Evolutionary conservation across 2,329 filamentous ascomycete genomes (phyloP), one percentile per base, ranked within the genome.

Genomic region (Cadophora luteo-olivacea): DNA sequence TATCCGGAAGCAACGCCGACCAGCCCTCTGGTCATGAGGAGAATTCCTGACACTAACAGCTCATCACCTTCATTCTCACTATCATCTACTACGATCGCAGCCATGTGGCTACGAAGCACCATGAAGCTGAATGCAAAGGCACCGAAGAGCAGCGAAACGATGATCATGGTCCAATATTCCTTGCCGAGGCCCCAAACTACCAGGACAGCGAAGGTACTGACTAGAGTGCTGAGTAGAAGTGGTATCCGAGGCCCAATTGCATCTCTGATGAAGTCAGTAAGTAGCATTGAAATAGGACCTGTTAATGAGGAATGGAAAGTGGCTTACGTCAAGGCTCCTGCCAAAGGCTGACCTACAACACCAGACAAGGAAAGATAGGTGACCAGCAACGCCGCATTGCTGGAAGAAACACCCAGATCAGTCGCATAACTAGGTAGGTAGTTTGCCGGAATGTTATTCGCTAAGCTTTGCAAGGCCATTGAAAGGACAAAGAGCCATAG

Each of bases 301-400:
- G n/a, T n/a, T n/a, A n/a, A n/a, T n/a, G 12, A 54, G 25, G 4
- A 2, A 3, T 16, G 14, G 9, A 14, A 7, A 5, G 4, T 32
- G 3, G 32, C 51, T n/a, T 9, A 55, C 52, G 52, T 55, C 29
- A 55, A 55, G 33, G 52, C 52, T 8, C 52, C 52, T 55, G 52
- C 52, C 14, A 55, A 14, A 32, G 52, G 52, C 16, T 55, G 52
- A 11, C 52, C 52, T 4, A 55, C 29, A n/a, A 55, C 52, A 8
- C 52, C 29, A 33, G 52, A 55, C 9, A 55, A 9, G 9, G 12
- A 55, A 7, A 55, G 52, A 14, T 55, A 33, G 4, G 52, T 55
- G 4, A 55, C 52, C 29, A 55, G 9, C 4, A 32, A 8, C 16
- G 52, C 52, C 8, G 52, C 52, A n/a, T 55, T 55, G 52, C 52